A percentile compares a stretch with the other conserved stretches of the same genome.
Evolutionary conservation across 2,329 filamentous ascomycete genomes (phyloP).

Genomic region (Colletotrichum filicis): DNA sequence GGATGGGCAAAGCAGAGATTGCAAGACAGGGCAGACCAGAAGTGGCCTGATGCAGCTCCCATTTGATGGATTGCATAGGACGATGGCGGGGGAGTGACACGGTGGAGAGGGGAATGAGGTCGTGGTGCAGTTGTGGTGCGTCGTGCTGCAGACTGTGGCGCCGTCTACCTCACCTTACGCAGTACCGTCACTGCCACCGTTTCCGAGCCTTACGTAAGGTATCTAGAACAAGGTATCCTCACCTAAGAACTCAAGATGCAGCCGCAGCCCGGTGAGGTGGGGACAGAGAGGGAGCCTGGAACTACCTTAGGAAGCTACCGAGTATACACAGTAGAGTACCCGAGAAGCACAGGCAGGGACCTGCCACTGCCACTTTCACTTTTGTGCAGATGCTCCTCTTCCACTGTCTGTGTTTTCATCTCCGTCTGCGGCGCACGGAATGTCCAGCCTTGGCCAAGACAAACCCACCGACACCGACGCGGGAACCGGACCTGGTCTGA

Average conservation of each 20-base stretch:
- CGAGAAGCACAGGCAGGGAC: neutral
- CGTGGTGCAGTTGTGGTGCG: neutral
- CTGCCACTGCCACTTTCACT: neutral
- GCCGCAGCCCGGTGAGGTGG: neutral
- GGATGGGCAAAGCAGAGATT: slow-evolving; percentile 13
- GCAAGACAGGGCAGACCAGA: slow-evolving; percentile 15
- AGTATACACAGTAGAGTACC: neutral
- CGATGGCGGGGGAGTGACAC: slow-evolving; percentile 31
- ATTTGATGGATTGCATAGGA: slow-evolving; percentile 26
- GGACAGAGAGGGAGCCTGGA: neutral
- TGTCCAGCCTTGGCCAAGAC: slow-evolving; percentile 24
- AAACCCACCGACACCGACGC: slow-evolving; percentile 14
- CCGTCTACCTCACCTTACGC: too few species aligned
- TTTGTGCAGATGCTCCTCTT: neutral
- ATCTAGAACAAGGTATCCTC: neutral
- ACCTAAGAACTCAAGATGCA: too few species aligned
- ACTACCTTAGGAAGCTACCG: neutral
- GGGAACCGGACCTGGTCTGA: slow-evolving; percentile 2
- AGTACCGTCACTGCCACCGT: neutral
- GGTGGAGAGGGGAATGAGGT: slow-evolving; percentile 10
- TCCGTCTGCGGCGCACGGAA: slow-evolving; percentile 11
- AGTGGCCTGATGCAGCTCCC: slow-evolving; percentile 34
- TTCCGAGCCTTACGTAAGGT: neutral
- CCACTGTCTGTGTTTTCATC: neutral
- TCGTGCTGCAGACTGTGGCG: neutral